phyloP scores from a whole-genome alignment of 176 grass and related monocot genomes.

The Calamus simplicifolius region DNA sequence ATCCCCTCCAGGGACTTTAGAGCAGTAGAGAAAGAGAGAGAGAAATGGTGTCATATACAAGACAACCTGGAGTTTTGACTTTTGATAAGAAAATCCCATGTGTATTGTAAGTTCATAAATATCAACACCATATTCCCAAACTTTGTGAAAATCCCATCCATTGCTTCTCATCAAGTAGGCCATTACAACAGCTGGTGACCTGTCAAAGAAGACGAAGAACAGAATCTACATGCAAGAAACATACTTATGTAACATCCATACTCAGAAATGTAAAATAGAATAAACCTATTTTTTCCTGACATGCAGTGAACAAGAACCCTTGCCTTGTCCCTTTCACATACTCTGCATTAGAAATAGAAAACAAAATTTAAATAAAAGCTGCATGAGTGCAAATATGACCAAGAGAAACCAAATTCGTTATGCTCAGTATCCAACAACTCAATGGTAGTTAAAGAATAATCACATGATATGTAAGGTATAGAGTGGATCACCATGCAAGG shows the following conservation, averaged over 20 bases:
- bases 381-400: too few species aligned
- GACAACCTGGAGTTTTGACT: background rate
- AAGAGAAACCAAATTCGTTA: too few species aligned
- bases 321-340: constrained; percentile 4
- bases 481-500: too few species aligned
- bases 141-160: constrained; percentile 13
- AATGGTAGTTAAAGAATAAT: too few species aligned
- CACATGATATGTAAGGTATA: too few species aligned
- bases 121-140: background rate
- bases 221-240: background rate
- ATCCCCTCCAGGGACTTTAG: too few species aligned
- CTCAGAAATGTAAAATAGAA: background rate
- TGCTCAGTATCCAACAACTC: too few species aligned
- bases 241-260: background rate
- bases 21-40: too few species aligned
- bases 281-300: constrained; percentile 17
- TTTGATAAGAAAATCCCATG: background rate
- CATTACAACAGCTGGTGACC: constrained; percentile 15
- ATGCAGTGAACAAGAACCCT: constrained; percentile 13
- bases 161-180: constrained; percentile 21
- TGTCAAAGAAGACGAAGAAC: background rate
- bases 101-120: too few species aligned
- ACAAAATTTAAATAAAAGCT: too few species aligned
- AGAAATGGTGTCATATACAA: too few species aligned
- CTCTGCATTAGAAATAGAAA: background rate